Percentiles rank a stretch among this genome's conserved stretches.
Conservation (phyloP, 768 basidiomycete species). For the Stropharia rugosoannulata region DNA sequence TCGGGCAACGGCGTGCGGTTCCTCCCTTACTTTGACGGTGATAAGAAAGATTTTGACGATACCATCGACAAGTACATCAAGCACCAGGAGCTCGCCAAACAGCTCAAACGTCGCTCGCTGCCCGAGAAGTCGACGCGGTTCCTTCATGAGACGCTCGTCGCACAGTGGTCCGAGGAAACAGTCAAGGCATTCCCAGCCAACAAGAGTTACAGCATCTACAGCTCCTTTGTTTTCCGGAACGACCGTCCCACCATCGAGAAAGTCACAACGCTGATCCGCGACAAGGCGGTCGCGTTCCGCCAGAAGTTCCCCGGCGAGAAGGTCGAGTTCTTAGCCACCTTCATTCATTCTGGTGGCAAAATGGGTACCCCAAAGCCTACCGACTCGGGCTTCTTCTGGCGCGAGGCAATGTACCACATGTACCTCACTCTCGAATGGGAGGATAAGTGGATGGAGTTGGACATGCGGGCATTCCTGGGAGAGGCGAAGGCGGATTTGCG, state of each 20-base stretch:
- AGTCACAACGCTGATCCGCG: background rate
- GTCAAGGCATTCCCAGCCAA: background rate
- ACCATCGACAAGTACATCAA: slow-evolving; percentile 4
- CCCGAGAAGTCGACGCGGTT: slow-evolving; percentile 2
- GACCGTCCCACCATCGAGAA: background rate
- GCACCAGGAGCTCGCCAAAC: slow-evolving; percentile 2
- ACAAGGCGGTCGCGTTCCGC: slow-evolving; percentile 1
- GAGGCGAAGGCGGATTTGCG: background rate
- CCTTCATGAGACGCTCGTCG: slow-evolving; percentile 4
- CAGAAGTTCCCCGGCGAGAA: background rate
- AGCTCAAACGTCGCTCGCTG: slow-evolving; percentile 8
- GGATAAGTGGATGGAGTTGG: slow-evolving; percentile 3
- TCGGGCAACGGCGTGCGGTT: slow-evolving; percentile 5
- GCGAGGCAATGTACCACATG: slow-evolving; percentile 5
- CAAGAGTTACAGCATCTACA: slow-evolving; percentile 5
- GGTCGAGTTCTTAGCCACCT: slow-evolving; percentile 2
- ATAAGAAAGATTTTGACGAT: background rate
- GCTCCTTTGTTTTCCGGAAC: slow-evolving; percentile 3
- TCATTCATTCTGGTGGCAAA: slow-evolving; percentile 4
- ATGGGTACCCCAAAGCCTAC: slow-evolving; percentile 1
- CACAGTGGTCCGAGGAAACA: slow-evolving; percentile 5
- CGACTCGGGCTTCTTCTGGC: slow-evolving; percentile 6
- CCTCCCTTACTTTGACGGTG: slow-evolving; percentile 6
- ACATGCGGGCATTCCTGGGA: slow-evolving; percentile 3
- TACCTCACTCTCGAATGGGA: slow-evolving; percentile 2